Conservation (phyloP, 2,329 filamentous ascomycete genomes). For the Thelonectria discophora region DNA sequence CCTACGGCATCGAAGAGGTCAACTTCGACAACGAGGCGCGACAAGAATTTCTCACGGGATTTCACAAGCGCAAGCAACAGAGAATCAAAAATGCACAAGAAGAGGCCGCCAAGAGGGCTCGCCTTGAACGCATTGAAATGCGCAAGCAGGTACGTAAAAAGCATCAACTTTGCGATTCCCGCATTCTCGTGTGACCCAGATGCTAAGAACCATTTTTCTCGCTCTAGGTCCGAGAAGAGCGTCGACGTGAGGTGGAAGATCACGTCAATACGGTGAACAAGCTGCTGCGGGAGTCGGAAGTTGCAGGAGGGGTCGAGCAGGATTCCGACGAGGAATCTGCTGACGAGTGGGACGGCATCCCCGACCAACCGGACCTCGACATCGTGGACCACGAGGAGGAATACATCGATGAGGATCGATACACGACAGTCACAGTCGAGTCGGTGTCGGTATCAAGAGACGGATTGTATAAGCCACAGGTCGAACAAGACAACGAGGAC, state of each 20-base stretch:
- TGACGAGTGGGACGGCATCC: conserved; percentile 73
- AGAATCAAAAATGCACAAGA: conserved; percentile 87
- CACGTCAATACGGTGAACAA: conserved; percentile 82
- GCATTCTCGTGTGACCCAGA: not conserved
- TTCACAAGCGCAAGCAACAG: conserved; percentile 93
- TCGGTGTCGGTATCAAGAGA: conserved; percentile 82
- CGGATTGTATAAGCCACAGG: conserved; percentile 68
- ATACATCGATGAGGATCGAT: conserved; percentile 95
- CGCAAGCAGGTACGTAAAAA: conserved; percentile 73
- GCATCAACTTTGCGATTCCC: not conserved
- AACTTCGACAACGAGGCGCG: conserved; percentile 83
- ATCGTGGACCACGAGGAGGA: conserved; percentile 86
- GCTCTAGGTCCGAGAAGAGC: conserved; percentile 79
- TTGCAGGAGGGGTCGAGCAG: conserved; percentile 51
- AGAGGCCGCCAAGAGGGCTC: conserved; percentile 77
- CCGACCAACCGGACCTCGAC: conserved; percentile 57
- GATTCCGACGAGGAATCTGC: conserved; percentile 54
- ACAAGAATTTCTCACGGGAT: conserved; percentile 90
- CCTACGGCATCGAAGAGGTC: conserved; percentile 77
- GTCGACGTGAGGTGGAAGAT: conserved; percentile 81
- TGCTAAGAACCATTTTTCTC: conserved; percentile 26
- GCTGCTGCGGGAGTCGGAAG: conserved; percentile 69
- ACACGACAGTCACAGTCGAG: conserved; percentile 94
- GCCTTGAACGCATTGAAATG: conserved; percentile 77
- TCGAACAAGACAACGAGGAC: conserved; percentile 50